Conservation (phyloP, 73 alveolate species). For the Paramecium bursaria region DNA sequence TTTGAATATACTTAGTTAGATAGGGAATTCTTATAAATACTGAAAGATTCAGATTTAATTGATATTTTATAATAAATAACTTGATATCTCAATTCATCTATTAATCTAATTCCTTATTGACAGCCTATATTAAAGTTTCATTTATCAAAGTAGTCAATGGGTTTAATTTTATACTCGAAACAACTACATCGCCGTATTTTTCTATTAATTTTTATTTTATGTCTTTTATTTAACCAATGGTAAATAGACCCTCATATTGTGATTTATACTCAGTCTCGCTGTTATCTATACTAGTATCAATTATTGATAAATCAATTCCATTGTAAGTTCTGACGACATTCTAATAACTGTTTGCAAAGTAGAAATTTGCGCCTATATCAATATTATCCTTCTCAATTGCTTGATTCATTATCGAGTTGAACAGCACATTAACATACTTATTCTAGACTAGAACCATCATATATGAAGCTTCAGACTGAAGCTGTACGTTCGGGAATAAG, state of each 20-base stretch:
- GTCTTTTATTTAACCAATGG: not conserved
- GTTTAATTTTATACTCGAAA: conserved; percentile 35
- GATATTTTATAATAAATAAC: too few species aligned
- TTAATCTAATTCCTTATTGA: conserved; percentile 49
- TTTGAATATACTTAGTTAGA: too few species aligned
- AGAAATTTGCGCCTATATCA: conserved; percentile 44
- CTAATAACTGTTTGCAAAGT: conserved; percentile 20
- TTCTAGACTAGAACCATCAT: conserved; percentile 1
- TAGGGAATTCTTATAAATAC: too few species aligned
- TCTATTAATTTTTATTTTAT: not conserved
- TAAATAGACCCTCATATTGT: conserved; percentile 27
- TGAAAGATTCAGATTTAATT: too few species aligned
- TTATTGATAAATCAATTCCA: conserved; percentile 15
- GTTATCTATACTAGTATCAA: not conserved
- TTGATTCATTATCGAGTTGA: conserved; percentile 2
- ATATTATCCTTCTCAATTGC: conserved; percentile 42
- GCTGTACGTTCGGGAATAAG: not conserved
- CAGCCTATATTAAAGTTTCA: not conserved
- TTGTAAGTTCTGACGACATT: conserved; percentile 17
- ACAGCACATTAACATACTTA: not conserved
- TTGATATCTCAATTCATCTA: too few species aligned
- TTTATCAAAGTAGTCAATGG: conserved; percentile 41
- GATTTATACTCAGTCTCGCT: conserved; percentile 16
- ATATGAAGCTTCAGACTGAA: conserved; percentile 6
- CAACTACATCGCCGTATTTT: conserved; percentile 21